phyloP scores from a whole-genome alignment of 192 early-diverging fungal genomes.

The Backusella morwellensis region DNA sequence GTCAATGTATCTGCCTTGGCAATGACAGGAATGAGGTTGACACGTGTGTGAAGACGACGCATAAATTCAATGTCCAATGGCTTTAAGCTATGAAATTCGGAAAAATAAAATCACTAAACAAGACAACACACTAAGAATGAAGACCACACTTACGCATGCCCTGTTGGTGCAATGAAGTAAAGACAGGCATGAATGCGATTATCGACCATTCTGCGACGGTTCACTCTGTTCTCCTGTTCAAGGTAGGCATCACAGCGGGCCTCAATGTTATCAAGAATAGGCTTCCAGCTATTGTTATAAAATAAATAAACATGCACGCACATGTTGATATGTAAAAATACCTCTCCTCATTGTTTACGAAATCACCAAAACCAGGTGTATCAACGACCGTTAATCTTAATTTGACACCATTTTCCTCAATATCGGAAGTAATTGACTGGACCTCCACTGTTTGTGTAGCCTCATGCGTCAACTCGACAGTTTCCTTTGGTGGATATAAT shows the following conservation, averaged over 20 bases:
- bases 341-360: constrained; percentile 98
- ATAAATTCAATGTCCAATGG: constrained; percentile 95
- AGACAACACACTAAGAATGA: background rate
- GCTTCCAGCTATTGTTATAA: constrained; percentile 78
- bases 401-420: constrained; percentile 96
- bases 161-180: constrained; percentile 97
- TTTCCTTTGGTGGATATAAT: constrained; percentile 82
- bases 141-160: constrained; percentile 67
- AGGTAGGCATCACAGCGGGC: constrained; percentile 92
- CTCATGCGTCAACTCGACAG: constrained; percentile 63
- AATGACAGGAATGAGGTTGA: constrained; percentile 88
- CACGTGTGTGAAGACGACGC: constrained; percentile 84
- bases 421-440: constrained; percentile 80
- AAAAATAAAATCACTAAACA: background rate
- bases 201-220: constrained; percentile 86
- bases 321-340: constrained; percentile 22
- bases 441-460: constrained; percentile 73
- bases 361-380: constrained; percentile 97
- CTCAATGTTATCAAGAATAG: constrained; percentile 94
- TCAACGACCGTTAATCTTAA: constrained; percentile 94
- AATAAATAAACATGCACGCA: background rate
- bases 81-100: constrained; percentile 55
- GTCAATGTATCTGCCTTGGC: constrained; percentile 92
- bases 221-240: constrained; percentile 90
- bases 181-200: constrained; percentile 93